Percentiles rank a stretch among this genome's conserved stretches.
phyloP scores from a whole-genome alignment of 345 rosid genomes.

The Diplotaxis tenuifolia region DNA sequence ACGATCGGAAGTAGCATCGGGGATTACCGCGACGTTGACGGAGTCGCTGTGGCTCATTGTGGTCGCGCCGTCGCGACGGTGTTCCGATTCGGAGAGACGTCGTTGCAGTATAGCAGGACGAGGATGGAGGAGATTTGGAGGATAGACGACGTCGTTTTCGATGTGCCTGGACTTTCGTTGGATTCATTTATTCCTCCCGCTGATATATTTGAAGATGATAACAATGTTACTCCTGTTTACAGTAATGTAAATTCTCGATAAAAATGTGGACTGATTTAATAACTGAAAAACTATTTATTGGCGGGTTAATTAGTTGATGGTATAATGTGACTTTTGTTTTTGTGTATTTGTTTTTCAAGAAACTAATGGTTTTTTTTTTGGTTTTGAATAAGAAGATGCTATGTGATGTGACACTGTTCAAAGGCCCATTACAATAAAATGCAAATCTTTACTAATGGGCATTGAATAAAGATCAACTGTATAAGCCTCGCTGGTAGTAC shows the following conservation, averaged over 20 bases:
- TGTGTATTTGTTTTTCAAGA: not conserved
- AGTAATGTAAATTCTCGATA: slow-evolving; percentile 8
- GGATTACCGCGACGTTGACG: slow-evolving; percentile 85
- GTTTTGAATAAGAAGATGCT: not conserved
- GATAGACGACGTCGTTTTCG: slow-evolving; percentile 87
- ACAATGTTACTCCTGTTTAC: not conserved
- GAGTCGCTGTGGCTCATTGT: slow-evolving; percentile 69
- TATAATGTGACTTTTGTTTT: slow-evolving; percentile 28
- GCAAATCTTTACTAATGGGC: not conserved
- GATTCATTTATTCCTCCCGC: slow-evolving; percentile 97
- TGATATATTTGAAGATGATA: slow-evolving; percentile 54
- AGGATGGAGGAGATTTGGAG: slow-evolving; percentile 91
- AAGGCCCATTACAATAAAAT: not conserved
- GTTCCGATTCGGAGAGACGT: slow-evolving; percentile 72
- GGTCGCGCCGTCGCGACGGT: slow-evolving; percentile 90
- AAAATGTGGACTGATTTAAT: slow-evolving; percentile 17
- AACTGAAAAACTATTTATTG: slow-evolving; percentile 5
- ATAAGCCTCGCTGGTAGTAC: not conserved
- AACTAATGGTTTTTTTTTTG: not conserved
- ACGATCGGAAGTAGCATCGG: slow-evolving; percentile 77
- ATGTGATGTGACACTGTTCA: not conserved
- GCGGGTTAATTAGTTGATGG: slow-evolving; percentile 28
- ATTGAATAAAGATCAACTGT: not conserved
- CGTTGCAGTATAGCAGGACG: slow-evolving; percentile 71
- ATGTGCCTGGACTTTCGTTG: slow-evolving; percentile 80